Evolutionary conservation across 78 protist genomes (phyloP).

Genomic region (Pelomyxa schiedti): DNA sequence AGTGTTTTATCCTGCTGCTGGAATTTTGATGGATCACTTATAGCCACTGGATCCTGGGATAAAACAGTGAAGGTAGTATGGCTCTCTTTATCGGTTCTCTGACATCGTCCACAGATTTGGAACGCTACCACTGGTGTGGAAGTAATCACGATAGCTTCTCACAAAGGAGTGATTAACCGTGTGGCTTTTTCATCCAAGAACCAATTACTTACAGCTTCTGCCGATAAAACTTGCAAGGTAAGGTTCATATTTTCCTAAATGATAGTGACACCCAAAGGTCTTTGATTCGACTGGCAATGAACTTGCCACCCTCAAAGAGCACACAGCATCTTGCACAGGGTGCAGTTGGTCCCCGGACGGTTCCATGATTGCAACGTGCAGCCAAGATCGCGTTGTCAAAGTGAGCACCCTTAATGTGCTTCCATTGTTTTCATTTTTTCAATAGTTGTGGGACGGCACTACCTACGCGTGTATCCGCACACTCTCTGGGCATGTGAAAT

Average conservation of each 20-base stretch:
- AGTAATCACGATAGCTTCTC: constrained; percentile 3
- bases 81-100: neutral
- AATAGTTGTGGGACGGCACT: neutral
- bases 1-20: neutral
- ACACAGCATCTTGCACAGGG: no score
- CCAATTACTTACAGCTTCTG: constrained; percentile 12
- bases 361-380: neutral
- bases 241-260: neutral
- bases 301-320: constrained; percentile 12
- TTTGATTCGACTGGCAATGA: constrained; percentile 27
- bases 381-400: neutral
- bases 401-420: no score
- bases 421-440: no score
- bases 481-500: neutral
- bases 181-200: constrained; percentile 8
- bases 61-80: neutral
- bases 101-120: neutral
- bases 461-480: neutral
- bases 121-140: neutral
- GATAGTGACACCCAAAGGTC: neutral
- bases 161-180: constrained; percentile 15
- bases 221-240: constrained; percentile 20
- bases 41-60: neutral
- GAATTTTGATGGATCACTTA: neutral
- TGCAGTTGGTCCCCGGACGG: neutral